Evolutionary conservation across 495 filamentous ascomycete genomes (phyloP), one percentile per base, ranked within the genome.

Genomic region (Sordaria brevicollis): DNA sequence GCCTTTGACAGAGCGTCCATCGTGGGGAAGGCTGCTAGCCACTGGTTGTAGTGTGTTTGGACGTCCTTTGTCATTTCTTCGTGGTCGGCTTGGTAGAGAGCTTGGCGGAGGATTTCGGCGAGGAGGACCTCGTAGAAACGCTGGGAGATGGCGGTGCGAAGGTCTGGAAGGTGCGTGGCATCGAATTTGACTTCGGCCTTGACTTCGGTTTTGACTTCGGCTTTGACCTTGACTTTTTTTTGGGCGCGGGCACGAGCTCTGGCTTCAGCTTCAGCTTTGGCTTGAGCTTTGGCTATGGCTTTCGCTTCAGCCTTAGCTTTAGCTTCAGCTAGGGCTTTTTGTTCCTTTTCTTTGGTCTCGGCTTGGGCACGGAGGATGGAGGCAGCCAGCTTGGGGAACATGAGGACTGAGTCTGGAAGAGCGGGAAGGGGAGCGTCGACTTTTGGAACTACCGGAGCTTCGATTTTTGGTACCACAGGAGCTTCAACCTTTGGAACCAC

Each of bases 81-180:
- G 6, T 8, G 35, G 10, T 4, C 35, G 35, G 78, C 75, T 29
- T 82, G 82, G 71, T 82, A 82, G 9, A 82, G 83, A 75, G 83
- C 82, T 75, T 85, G 83, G 43, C 83, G 78, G 82, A 84, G 80
- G 67, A 81, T 76, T 71, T 85, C 83, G 73, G 81, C 81, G 72
- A 85, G 81, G 79, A 81, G 84, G 71, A 83, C 82, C 70, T 85
- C 77, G 71, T 85, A 85, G 33, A 82, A 82, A 68, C 83, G 83
- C 7, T 71, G 76, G 68, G 77, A 70, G 62, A 83, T 78, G 62
- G 37, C 67, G 65, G 65, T 2, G 33, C 74, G 79, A 9, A 78
- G 71, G 65, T 43, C 4, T 39, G 17, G 41, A n/a, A 25, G 4
- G n/a, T n/a, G n/a, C n/a, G n/a, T n/a, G n/a, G n/a, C n/a, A n/a